Evolutionary conservation across 2,329 filamentous ascomycete species (phyloP), one percentile per base, ranked within the genome.

Genomic region (Talaromyces funiculosus): DNA sequence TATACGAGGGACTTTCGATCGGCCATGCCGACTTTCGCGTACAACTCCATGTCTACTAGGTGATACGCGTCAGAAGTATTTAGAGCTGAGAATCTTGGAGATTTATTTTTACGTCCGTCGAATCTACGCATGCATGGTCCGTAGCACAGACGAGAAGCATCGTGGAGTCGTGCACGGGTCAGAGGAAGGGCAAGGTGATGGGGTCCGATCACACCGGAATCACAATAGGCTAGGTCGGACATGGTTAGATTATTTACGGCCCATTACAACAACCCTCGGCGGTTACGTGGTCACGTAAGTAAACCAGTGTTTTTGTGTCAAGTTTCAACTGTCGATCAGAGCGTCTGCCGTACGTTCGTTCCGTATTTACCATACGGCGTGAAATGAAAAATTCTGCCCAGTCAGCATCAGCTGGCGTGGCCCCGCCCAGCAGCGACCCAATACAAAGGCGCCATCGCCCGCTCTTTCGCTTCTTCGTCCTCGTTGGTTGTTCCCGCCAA

Each of bases 361-460:
- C 47, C 9, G 47, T 51, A 51, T 51, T 51, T 35, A 35, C 47
- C 2, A 33, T 43, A 56, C 53, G n/a, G 9, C 18, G 12, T 31
- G 16, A 43, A 43, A 42, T 43, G 37, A 35, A 45, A 26, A 63
- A 66, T 60, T 61, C 64, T 56, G 63, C 47, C 59, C 56, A 40
- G 59, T 57, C 64, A 65, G 42, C 14, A 14, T 63, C 42, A 43
- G 53, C 47, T 69, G 65, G 66, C 64, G 64, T 65, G 60, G 61
- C 61, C 62, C 61, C 62, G 59, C 53, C 40, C 51, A 59, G 43
- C 57, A 55, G 64, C 62, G 66, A 14, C 65, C 64, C 67, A 67
- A 69, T 74, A 75, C 72, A 75, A 75, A 75, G 74, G 72, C 72
- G 70, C 72, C 73, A 74, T 74, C 71, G 64, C 67, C 66, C 71